phyloP scores from a whole-genome alignment of 1,284 basidiomycete genomes.

The Microbotryomycetes sp. region DNA sequence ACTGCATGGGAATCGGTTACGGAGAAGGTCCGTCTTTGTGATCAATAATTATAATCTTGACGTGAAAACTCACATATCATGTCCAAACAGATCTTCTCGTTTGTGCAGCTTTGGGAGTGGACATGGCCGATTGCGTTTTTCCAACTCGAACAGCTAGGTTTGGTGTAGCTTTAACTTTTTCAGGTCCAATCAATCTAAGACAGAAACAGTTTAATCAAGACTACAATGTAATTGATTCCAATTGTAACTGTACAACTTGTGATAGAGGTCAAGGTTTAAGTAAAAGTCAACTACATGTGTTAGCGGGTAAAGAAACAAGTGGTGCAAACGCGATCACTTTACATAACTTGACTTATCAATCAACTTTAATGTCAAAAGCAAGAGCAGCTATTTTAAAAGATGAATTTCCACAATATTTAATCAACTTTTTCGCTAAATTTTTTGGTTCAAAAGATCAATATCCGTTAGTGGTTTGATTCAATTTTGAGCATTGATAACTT shows the following conservation, averaged over 20 bases:
- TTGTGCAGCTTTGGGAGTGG: slow-evolving; percentile 76
- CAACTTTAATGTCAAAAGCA: slow-evolving; percentile 62
- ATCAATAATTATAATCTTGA: background rate
- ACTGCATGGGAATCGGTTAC: slow-evolving; percentile 68
- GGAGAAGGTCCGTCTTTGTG: slow-evolving; percentile 62
- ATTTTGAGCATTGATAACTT: background rate
- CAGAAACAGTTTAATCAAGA: slow-evolving; percentile 62
- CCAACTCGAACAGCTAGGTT: slow-evolving; percentile 75
- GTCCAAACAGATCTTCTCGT: slow-evolving; percentile 61
- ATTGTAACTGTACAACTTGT: slow-evolving; percentile 75
- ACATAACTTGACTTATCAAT: slow-evolving; percentile 30
- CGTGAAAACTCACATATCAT: background rate
- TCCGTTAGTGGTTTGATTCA: slow-evolving; percentile 30
- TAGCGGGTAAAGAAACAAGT: slow-evolving; percentile 67
- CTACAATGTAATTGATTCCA: slow-evolving; percentile 60
- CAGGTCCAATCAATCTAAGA: slow-evolving; percentile 72
- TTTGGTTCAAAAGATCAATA: slow-evolving; percentile 40
- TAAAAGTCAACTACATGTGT: slow-evolving; percentile 62
- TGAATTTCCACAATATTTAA: slow-evolving; percentile 66
- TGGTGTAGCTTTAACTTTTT: slow-evolving; percentile 71
- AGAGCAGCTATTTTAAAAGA: slow-evolving; percentile 68
- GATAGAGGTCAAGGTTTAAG: slow-evolving; percentile 50
- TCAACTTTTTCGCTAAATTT: slow-evolving; percentile 63
- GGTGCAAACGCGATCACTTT: slow-evolving; percentile 54
- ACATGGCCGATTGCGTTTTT: slow-evolving; percentile 87